Evolutionary conservation across 2,329 filamentous ascomycete species (phyloP).

Genomic region (Talaromyces sp.): DNA sequence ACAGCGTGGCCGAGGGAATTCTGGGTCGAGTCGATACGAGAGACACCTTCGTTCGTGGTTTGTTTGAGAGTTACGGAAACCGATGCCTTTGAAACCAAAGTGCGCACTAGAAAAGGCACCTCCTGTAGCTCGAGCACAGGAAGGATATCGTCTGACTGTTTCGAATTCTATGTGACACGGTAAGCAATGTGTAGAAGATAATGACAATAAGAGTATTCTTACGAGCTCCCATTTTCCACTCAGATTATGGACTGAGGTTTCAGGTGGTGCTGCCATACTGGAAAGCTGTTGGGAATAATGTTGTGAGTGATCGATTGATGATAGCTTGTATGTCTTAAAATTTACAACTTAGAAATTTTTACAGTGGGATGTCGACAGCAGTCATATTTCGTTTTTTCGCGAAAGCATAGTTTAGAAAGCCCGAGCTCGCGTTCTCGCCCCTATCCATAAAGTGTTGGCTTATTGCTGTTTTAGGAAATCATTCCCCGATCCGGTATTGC

Average conservation of each 20-base stretch:
- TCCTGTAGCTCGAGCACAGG: constrained; percentile 1
- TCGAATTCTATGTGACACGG: background rate
- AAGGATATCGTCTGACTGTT: constrained; percentile 2
- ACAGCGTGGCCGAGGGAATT: background rate
- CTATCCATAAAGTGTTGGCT: background rate
- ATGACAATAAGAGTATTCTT: background rate
- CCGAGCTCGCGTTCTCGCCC: background rate
- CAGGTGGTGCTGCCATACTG: background rate
- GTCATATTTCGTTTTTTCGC: background rate
- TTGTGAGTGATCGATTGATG: background rate
- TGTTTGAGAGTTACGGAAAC: background rate
- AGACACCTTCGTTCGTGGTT: background rate
- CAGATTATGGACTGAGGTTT: background rate
- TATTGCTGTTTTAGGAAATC: background rate
- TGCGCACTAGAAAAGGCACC: background rate
- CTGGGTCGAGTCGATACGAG: background rate
- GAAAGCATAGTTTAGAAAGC: background rate
- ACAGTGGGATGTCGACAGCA: background rate
- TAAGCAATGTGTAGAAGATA: background rate
- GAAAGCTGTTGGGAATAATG: background rate
- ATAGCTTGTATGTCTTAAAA: background rate
- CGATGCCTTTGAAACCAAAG: background rate
- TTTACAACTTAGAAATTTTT: background rate
- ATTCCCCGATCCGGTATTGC: background rate
- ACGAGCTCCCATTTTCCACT: background rate